These are phyloP conservation scores for Salix arbutifolia DNA, from an alignment of 345 rosid genomes.

Conservation along the genomic window DNA sequence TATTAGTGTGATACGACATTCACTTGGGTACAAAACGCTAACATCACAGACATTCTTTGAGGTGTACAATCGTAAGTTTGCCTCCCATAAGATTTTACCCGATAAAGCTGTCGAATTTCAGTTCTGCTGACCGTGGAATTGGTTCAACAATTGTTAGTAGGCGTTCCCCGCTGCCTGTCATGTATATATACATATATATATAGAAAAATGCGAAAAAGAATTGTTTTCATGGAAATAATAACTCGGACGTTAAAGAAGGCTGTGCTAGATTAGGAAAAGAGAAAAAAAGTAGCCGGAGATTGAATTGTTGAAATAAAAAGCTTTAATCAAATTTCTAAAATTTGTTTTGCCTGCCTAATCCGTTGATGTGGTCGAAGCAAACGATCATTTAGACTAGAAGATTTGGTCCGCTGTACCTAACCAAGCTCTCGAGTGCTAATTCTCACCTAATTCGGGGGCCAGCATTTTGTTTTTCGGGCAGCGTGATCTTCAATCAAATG, in stretches of 20 bases:
- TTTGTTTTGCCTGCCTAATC: background rate
- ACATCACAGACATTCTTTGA: slow-evolving; percentile 12
- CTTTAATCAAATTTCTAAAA: background rate
- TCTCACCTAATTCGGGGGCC: background rate
- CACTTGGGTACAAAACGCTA: background rate
- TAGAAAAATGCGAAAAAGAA: too few species aligned
- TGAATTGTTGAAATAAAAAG: background rate
- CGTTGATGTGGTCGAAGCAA: background rate
- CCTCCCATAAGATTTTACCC: background rate
- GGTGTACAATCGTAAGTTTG: slow-evolving; percentile 3
- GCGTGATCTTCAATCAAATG: background rate
- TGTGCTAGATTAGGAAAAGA: too few species aligned
- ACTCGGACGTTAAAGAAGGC: too few species aligned
- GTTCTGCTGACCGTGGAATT: background rate
- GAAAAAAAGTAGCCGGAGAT: too few species aligned
- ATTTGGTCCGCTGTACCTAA: background rate
- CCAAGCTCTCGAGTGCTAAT: background rate
- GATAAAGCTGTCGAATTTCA: background rate
- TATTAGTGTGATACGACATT: background rate
- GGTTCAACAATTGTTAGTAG: too few species aligned
- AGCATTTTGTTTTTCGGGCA: background rate
- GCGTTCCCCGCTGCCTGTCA: too few species aligned
- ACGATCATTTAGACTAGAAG: background rate
- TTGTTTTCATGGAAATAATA: too few species aligned
- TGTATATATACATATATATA: too few species aligned